Percentiles rank a stretch among this genome's conserved stretches.
phyloP scores from a whole-genome alignment of 2,329 filamentous ascomycete genomes.

The Metarhizium brunneum region DNA sequence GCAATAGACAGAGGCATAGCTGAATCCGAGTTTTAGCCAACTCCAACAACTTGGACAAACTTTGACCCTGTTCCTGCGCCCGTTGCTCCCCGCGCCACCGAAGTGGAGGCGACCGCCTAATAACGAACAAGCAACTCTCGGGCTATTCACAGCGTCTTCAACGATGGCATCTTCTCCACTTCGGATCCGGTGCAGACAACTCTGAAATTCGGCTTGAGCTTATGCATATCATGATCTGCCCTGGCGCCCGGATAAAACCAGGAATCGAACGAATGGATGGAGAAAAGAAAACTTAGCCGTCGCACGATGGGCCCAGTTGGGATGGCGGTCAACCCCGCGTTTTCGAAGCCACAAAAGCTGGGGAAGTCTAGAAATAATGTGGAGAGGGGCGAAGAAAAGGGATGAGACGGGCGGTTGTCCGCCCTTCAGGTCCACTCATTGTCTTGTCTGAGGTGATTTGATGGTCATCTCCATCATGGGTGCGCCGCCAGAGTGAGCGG shows the following conservation, averaged over 20 bases:
- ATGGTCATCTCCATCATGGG: neutral
- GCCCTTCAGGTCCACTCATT: neutral
- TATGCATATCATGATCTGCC: neutral
- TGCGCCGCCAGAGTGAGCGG: neutral
- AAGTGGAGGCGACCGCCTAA: too few relatives aligned
- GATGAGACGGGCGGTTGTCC: neutral
- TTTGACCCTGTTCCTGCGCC: too few relatives aligned
- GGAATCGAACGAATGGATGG: neutral
- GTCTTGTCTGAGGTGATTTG: neutral
- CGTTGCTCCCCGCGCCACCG: too few relatives aligned
- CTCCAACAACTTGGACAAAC: too few relatives aligned
- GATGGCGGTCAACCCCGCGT: neutral
- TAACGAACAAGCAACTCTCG: too few relatives aligned
- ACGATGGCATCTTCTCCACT: neutral
- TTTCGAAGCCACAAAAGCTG: neutral
- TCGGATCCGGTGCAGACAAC: neutral
- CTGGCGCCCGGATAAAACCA: neutral
- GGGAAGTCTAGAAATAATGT: neutral
- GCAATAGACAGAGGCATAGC: neutral
- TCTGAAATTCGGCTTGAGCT: neutral
- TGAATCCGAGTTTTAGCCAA: too few relatives aligned
- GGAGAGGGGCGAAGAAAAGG: neutral
- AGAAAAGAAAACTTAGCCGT: neutral
- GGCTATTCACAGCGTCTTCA: too few relatives aligned
- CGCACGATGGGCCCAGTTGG: neutral